Conservation (phyloP, 2,329 filamentous ascomycete genomes). For the Sporothrix curviconia region DNA sequence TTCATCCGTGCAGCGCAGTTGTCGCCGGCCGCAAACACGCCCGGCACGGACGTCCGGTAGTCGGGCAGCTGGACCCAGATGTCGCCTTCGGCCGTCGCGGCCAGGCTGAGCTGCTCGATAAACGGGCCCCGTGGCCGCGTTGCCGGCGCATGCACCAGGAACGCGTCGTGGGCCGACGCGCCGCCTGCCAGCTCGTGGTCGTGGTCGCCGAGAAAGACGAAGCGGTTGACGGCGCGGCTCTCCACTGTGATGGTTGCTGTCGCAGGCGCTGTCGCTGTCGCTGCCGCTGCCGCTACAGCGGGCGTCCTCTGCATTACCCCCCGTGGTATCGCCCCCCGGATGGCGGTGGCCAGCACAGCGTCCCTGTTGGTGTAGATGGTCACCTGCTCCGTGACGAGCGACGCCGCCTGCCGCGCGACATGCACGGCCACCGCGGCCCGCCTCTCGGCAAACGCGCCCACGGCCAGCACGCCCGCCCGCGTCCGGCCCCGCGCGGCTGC, state of each 20-base stretch:
- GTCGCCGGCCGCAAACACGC: slow-evolving; percentile 50
- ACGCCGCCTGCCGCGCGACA: background rate
- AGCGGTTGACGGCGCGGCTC: background rate
- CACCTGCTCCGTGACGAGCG: background rate
- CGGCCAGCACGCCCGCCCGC: slow-evolving; percentile 38
- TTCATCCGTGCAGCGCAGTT: background rate
- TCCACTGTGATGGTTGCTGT: background rate
- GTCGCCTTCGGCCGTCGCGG: background rate
- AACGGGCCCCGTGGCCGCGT: background rate
- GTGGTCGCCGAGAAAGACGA: background rate
- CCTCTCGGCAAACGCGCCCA: background rate
- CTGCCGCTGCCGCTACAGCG: too few relatives aligned
- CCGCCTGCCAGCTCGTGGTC: background rate
- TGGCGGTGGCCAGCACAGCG: background rate
- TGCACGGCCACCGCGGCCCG: background rate
- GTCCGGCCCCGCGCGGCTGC: slow-evolving; percentile 29
- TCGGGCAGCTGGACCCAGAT: slow-evolving; percentile 20
- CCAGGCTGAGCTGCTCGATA: background rate
- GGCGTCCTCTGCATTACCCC: too few relatives aligned
- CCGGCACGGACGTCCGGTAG: slow-evolving; percentile 42
- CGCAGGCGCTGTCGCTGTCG: too few relatives aligned
- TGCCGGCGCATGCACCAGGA: background rate
- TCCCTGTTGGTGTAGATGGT: background rate
- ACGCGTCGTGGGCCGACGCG: background rate
- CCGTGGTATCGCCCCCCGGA: too few relatives aligned